phyloP scores from a whole-genome alignment of 352 stramenopile species.

The Lagenidium giganteum region DNA sequence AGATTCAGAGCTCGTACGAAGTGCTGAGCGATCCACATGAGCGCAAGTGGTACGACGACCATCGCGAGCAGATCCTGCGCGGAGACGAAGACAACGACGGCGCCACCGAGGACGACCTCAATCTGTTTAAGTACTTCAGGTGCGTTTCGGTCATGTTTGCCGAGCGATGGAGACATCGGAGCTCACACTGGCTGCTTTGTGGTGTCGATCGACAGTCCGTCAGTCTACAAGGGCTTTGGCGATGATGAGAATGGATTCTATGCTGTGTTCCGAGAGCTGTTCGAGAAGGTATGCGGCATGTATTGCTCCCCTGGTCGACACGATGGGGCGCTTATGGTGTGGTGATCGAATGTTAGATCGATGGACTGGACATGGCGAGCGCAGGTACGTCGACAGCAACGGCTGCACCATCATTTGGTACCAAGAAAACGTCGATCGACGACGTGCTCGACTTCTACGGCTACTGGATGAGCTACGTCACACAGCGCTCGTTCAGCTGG shows the following conservation, averaged over 20 bases:
- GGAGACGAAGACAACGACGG: constrained; percentile 39
- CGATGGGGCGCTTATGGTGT: too few species aligned
- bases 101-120: constrained; percentile 40
- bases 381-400: constrained; percentile 3
- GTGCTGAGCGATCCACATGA: constrained; percentile 82
- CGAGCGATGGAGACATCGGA: too few species aligned
- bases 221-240: constrained; percentile 76
- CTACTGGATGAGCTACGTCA: constrained; percentile 74
- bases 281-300: constrained; percentile 37
- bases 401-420: constrained; percentile 43
- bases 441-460: constrained; percentile 70
- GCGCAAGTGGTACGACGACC: constrained; percentile 88
- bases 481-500: constrained; percentile 70
- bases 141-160: constrained; percentile 6
- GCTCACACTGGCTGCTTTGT: background rate
- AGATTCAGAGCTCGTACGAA: constrained; percentile 84
- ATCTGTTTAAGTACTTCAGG: constrained; percentile 82
- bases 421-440: constrained; percentile 31
- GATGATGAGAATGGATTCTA: constrained; percentile 75
- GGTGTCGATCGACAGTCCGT: constrained; percentile 21
- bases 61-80: constrained; percentile 83
- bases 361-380: constrained; percentile 47
- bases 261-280: constrained; percentile 63
- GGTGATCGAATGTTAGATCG: constrained; percentile 37
- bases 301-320: too few species aligned